Evolutionary conservation across 257 asterid species (phyloP), one percentile per base, ranked within the genome.

Genomic region (Solanum raphanifolium): DNA sequence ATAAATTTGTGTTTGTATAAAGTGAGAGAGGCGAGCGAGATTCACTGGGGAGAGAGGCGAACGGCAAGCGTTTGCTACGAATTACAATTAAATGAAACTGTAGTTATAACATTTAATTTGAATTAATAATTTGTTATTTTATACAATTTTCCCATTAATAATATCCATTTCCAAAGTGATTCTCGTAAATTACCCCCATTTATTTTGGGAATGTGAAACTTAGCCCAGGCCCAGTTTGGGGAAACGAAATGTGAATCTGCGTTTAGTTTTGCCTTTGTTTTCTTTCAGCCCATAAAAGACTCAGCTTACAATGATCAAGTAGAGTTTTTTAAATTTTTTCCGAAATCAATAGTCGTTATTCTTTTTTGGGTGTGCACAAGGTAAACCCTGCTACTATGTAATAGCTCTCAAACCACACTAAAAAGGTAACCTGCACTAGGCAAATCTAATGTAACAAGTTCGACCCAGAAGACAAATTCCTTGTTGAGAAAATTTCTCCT

Each of bases 301-400:
- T 10, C 12, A 23, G 7, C 10, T 62, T n/a, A n/a, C 1, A 62
- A 1, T 9, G 4, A 21, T 10, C 7, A n/a, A 62, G 16, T 10
- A 52, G 4, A 52, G n/a, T 16, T 52, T 16, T 16, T 16, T 52
- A 6, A 16, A 16, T 16, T 16, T 48, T 52, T 52, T 6, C 1
- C 20, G 21, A 46, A 48, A 52, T 52, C 1, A 16, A 6, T 0
- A 0, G 0, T 6, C 0, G 9, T 1, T 16, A 16, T 52, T 16
- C 3, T 16, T 52, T 52, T 52, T 52, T 6, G 9, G 23, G 1
- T 18, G 23, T 6, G 3, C 0, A 52, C 23, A 52, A 52, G 9
- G 1, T 52, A 52, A 52, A 16, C 1, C 0, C 9, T 52, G 1
- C 0, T 52, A 0, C 4, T 6, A 16, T 6, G 9, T 52, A 52